Conservation (phyloP, 2,329 filamentous ascomycete genomes). For the Cladophialophora carrionii region DNA sequence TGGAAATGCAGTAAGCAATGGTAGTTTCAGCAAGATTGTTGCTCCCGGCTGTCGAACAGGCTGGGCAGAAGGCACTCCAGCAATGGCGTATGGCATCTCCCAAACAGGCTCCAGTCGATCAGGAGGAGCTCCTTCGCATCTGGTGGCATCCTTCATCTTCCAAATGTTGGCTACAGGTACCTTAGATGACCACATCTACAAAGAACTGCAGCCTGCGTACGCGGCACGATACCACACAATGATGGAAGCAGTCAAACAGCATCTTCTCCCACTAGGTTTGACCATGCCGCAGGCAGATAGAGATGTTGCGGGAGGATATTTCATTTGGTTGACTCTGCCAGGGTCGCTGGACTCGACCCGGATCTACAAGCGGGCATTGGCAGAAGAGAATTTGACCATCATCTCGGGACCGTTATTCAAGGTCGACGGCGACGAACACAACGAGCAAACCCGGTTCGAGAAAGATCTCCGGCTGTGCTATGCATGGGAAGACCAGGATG, state of each 20-base stretch:
- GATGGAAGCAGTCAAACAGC: constrained; percentile 60
- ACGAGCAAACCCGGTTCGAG: constrained; percentile 59
- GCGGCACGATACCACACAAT: constrained; percentile 59
- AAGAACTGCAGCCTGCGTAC: constrained; percentile 61
- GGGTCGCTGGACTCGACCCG: constrained; percentile 56
- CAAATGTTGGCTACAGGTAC: constrained; percentile 57
- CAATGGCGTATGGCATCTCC: constrained; percentile 62
- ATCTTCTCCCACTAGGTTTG: constrained; percentile 68
- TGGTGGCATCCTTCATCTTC: constrained; percentile 61
- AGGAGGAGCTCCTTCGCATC: constrained; percentile 63
- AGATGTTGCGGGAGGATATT: constrained; percentile 75
- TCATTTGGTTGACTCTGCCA: constrained; percentile 76
- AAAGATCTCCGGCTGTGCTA: constrained; percentile 69
- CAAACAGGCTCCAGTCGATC: constrained; percentile 62
- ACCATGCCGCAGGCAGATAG: constrained; percentile 47
- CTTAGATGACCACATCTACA: constrained; percentile 58
- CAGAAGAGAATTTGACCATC: constrained; percentile 68
- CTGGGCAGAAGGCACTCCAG: constrained; percentile 77
- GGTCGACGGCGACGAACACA: constrained; percentile 60
- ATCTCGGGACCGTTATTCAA: constrained; percentile 72
- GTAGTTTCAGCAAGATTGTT: constrained; percentile 84
- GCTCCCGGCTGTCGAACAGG: constrained; percentile 81
- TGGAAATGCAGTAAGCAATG: constrained; percentile 82
- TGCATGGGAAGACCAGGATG: constrained; percentile 69
- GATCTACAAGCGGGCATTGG: constrained; percentile 61